These are phyloP conservation scores for Yamadazyma philogaea DNA, from an alignment of 805 yeast species.

Conservation along the genomic window DNA sequence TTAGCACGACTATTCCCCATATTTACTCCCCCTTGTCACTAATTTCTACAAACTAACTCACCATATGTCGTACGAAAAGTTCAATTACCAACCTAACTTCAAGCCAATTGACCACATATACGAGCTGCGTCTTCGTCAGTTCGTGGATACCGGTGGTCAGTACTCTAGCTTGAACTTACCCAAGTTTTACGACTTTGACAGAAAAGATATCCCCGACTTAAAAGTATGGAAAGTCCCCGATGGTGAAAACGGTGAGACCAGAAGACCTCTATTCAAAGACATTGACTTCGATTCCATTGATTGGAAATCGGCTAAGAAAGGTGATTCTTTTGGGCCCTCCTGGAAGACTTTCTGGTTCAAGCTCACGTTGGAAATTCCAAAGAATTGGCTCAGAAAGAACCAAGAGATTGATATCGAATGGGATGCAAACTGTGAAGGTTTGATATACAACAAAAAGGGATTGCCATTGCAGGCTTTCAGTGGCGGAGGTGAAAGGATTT, in stretches of 20 bases:
- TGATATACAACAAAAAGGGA: constrained; percentile 67
- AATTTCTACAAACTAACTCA: not conserved
- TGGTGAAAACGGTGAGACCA: constrained; percentile 39
- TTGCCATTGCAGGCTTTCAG: constrained; percentile 79
- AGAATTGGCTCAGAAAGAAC: constrained; percentile 45
- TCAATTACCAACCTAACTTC: constrained; percentile 54
- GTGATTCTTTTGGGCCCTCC: constrained; percentile 85
- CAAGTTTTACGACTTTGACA: constrained; percentile 64
- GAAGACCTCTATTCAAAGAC: constrained; percentile 61
- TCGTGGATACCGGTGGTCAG: constrained; percentile 70
- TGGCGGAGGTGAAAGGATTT: constrained; percentile 77
- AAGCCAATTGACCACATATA: constrained; percentile 75
- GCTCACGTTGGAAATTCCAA: constrained; percentile 62
- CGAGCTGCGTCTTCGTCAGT: constrained; percentile 70
- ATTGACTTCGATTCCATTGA: constrained; percentile 46
- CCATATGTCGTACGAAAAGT: constrained; percentile 18
- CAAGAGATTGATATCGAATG: constrained; percentile 68
- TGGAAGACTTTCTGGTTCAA: constrained; percentile 98
- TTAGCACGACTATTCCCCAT: constrained; percentile 1
- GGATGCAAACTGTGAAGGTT: constrained; percentile 85
- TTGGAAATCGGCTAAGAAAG: constrained; percentile 59
- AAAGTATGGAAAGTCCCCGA: constrained; percentile 74
- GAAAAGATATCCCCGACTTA: constrained; percentile 50
- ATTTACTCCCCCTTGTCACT: not conserved
- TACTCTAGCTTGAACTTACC: constrained; percentile 73